Evolutionary conservation across 2,329 filamentous ascomycete genomes (phyloP), one percentile per base, ranked within the genome.

Genomic region (Herpotrichia juniperi): DNA sequence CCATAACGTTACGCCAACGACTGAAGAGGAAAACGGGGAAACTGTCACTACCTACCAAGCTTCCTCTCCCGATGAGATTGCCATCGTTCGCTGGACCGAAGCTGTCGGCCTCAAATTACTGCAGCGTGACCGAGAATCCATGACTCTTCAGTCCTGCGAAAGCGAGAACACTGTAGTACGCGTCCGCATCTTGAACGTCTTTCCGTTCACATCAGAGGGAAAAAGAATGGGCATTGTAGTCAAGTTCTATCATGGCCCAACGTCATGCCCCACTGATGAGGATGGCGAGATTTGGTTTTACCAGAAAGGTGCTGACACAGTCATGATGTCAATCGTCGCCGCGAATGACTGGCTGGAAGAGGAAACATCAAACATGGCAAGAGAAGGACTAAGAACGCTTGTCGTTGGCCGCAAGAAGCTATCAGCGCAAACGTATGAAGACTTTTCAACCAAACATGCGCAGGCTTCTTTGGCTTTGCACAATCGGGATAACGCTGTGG

Each of bases 271-370:
- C 1, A 64, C 76, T 0, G 70, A 81, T 2, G 78, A 81, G 1
- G 80, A 81, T 42, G 87, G 89, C 12, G 93, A 97, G 68, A 93
- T 97, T 25, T 97, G 93, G 90, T 99, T 99, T 76, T 97, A 93
- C 69, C 93, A 99, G 67, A 99, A 99, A 75, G 94, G 94, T 55
- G 96, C 94, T 2, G 96, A 99, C 71, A 97, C 94, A 0, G 93
- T 99, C 58, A 99, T 99, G 96, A 85, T 88, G n/a, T 83, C 88
- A 2, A 97, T 99, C 59, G 94, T 99, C 30, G 91, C 89, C 7
- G 86, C 93, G 16, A 99, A 97, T 68, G 94, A 99, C 77, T 99
- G 94, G 96, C 85, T 99, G 0, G 94, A 99, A 62, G 94, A 99
- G 73, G 94, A 99, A 74, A 97, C 94, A 0, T 91, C 91, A n/a